A percentile compares a stretch with the other conserved stretches of the same genome.
phyloP scores from a whole-genome alignment of 129 eudicot species.

The Helianthus annuus region HanXRQr2.0-SUNRISE NC_035446.2:148380759-148381258 shows the following conservation, averaged over 20 bases:
- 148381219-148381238: not conserved
- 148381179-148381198: not conserved
- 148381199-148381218: not conserved
- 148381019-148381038: constrained; percentile 26
- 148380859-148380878: not conserved
- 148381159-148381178: not conserved
- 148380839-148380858: too few species aligned
- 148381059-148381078: constrained; percentile 17
- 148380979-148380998: constrained; percentile 37
- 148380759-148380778: too few species aligned
- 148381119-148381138: constrained; percentile 8
- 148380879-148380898: constrained; percentile 26
- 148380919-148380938: constrained; percentile 37
- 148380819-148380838: too few species aligned
- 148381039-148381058: not conserved
- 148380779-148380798: too few species aligned
- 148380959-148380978: constrained; percentile 37
- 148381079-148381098: constrained; percentile 2
- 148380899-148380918: constrained; percentile 14
- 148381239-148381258: constrained; percentile 8
- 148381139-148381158: not conserved
- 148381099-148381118: not conserved
- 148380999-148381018: constrained; percentile 34
- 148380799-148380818: too few species aligned
- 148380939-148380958: not conserved